Evolutionary conservation across 306 rosid species (phyloP).

Genomic region (Cicer pinnatifidum): DNA sequence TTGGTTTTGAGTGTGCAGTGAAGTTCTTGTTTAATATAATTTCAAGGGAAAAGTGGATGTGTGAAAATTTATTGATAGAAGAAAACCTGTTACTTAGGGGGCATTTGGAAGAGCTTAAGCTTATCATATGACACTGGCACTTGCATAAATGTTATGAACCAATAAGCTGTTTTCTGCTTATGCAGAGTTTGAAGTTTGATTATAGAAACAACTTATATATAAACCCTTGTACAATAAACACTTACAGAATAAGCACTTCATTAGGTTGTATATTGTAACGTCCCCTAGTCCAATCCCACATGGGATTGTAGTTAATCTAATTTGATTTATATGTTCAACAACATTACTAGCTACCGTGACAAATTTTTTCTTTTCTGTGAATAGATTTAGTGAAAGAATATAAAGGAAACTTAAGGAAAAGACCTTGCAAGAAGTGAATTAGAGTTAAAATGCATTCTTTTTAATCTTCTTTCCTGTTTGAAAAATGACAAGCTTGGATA

Average conservation of each 20-base stretch:
- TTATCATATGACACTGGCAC: background rate
- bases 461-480: background rate
- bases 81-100: no score
- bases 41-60: background rate
- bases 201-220: background rate
- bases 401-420: background rate
- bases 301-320: background rate
- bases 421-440: background rate
- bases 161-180: background rate
- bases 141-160: background rate
- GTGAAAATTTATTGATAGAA: background rate
- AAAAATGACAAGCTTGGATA: background rate
- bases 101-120: background rate
- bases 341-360: background rate
- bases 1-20: background rate
- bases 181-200: background rate
- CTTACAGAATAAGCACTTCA: background rate
- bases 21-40: conserved; percentile 13
- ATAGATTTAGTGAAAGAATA: background rate
- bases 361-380: background rate
- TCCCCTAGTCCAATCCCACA: background rate
- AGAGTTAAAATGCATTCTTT: background rate
- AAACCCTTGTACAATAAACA: background rate
- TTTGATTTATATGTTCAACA: background rate
- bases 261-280: background rate